These are phyloP conservation scores for Fusarium solani-melongenae DNA, from an alignment of 2,329 filamentous ascomycete genomes.

Conservation along the genomic window DNA sequence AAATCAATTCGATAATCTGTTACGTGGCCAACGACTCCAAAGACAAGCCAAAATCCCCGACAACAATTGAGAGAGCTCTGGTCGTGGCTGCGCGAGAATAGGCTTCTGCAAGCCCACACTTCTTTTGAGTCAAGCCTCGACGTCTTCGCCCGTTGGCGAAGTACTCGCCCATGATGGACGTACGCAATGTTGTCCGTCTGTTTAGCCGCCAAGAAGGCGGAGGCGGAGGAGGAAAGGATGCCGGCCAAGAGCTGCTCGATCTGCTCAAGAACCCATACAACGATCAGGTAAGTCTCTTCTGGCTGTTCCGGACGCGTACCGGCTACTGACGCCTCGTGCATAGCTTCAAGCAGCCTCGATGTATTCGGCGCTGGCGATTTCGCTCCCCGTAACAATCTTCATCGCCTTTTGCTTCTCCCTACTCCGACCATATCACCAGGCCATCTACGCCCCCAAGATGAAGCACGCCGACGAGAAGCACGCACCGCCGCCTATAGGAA, in stretches of 20 bases:
- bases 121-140: constrained; percentile 20
- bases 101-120: background rate
- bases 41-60: background rate
- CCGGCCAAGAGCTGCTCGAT: constrained; percentile 58
- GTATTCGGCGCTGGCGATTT: constrained; percentile 82
- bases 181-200: constrained; percentile 13
- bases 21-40: constrained; percentile 1
- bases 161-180: constrained; percentile 40
- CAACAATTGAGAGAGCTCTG: background rate
- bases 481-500: constrained; percentile 86
- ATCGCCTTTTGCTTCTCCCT: constrained; percentile 88
- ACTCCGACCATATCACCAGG: constrained; percentile 88
- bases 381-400: constrained; percentile 77
- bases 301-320: background rate
- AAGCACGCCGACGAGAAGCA: constrained; percentile 94
- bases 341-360: constrained; percentile 64
- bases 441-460: constrained; percentile 93
- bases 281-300: constrained; percentile 52
- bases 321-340: constrained; percentile 11
- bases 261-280: constrained; percentile 64
- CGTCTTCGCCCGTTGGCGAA: constrained; percentile 41
- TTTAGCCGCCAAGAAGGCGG: constrained; percentile 11
- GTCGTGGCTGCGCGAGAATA: background rate
- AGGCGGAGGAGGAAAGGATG: constrained; percentile 37
- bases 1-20: constrained; percentile 8